Base-by-base conservation (phyloP, 306 rosid genomes). In the Fragaria vesca region DNA sequence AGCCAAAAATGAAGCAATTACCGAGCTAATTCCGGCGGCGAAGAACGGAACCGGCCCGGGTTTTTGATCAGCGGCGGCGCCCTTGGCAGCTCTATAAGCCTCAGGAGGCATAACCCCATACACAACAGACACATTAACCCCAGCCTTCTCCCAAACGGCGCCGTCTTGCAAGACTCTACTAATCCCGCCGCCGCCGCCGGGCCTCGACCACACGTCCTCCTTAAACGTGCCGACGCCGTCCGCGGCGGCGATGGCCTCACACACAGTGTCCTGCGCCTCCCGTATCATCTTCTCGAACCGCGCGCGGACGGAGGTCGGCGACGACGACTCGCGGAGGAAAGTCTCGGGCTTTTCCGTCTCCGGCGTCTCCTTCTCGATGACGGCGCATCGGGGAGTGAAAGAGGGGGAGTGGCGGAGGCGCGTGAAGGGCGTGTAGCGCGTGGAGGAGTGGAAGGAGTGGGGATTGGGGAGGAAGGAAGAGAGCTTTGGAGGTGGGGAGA, bases 51-150 rank as follows among this genome's bases (percentile, higher is more conserved):
- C 81, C 8, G 97, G 97, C 47, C 93, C 97, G 26, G 97, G 97
- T 78, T 94, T 94, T 5, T 87, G 88, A 84, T 91, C 89, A 11
- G 69, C 32, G 8, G 85, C 58, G 12, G 86, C 78, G 57, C 85
- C 89, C 74, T 89, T 91, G 34, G 98, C 98, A 42, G 98, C 98
- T 66, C 98, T 91, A 69, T 95, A 95, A 66, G 98, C 98, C 47
- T 95, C 98, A 6, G 97, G 97, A 7, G 99, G 99, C 99, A 95
- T 95, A 6, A 93, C 87, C 12, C 99, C 99, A 21, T 95, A 95
- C 24, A 95, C 99, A 45, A 95, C 97, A 5, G 97, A 93, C 32
- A 95, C 99, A 83, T 95, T 95, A 32, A 95, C 99, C 11, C 99
- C 99, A 48, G 99, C 99, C 79, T 95, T 95, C 90, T 95, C 99